Percentiles rank a stretch among this genome's conserved stretches.
phyloP scores from a whole-genome alignment of 2,329 filamentous ascomycete species.

The Ilyonectria destructans region DNA sequence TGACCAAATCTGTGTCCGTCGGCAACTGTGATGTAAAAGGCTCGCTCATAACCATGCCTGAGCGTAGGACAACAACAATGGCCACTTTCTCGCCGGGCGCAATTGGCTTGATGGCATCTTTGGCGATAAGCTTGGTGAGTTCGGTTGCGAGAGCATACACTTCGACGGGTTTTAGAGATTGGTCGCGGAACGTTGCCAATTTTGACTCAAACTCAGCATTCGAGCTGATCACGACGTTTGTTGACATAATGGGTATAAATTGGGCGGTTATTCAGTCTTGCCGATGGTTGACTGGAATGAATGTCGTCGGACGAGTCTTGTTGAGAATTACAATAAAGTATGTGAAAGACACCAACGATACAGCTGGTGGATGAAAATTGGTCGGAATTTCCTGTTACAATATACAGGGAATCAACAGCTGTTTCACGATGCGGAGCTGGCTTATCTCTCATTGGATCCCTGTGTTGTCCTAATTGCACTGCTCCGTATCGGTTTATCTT shows the following conservation, averaged over 20 bases:
- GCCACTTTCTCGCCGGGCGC: constrained; percentile 48
- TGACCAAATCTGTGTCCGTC: constrained; percentile 46
- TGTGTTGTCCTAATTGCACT: neutral
- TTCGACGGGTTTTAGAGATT: constrained; percentile 22
- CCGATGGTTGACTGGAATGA: neutral
- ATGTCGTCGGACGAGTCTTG: neutral
- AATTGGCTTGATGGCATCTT: constrained; percentile 12
- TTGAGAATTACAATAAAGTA: neutral
- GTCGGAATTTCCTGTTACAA: neutral
- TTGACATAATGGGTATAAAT: neutral
- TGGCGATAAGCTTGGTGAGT: constrained; percentile 44
- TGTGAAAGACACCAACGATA: neutral
- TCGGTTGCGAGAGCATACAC: constrained; percentile 44
- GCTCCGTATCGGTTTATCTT: neutral
- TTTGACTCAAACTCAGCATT: constrained; percentile 11
- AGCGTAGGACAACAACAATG: constrained; percentile 52
- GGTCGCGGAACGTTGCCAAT: constrained; percentile 35
- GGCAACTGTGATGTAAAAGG: constrained; percentile 50
- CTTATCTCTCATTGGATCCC: neutral
- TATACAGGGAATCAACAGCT: neutral
- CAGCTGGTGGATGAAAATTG: neutral
- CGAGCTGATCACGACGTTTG: neutral
- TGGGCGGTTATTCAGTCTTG: neutral
- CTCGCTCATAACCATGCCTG: constrained; percentile 58
- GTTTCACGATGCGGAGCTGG: neutral